Base-by-base conservation (phyloP, 192 early-diverging fungal species). In the Entomortierella chlamydospora region DNA sequence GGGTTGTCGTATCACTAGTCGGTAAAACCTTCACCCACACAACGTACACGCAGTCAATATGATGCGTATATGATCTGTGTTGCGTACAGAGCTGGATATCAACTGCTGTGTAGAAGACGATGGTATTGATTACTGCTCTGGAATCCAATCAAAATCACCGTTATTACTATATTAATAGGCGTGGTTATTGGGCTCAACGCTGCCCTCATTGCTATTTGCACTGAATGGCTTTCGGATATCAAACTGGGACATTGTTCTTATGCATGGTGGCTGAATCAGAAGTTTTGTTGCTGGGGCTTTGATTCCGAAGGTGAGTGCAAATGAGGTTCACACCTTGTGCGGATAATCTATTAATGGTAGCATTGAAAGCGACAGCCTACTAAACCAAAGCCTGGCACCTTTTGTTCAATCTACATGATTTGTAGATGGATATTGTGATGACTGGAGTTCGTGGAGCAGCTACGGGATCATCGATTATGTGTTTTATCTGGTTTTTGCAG, bases 241-340 rank as follows among this genome's bases (percentile, higher is more conserved):
- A 93, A 95, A 71, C 65, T 94, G 20, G 97, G 97, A 1, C 92
- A 93, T 71, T 97, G 97, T 69, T 80, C 81, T 28, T 83, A 70
- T 25, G 92, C 88, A 0, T 96, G 96, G 95, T 97, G 96, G 90
- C 74, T 98, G 25, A 94, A 94, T 72, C 91, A 93, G 70, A 93
- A 93, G 78, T 96, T 97, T 72, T 99, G 97, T 83, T 99, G 97
- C 81, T 95, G 92, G 93, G 88, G 89, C 42, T 79, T 91, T 34
- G 83, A 89, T 61, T 68, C 85, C 61, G 79, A 85, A 76, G 88
- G 91, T 90, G 72, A 59, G n/a, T n/a, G n/a, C n/a, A n/a, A n/a
- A n/a, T n/a, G n/a, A n/a, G n/a, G 64, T 49, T 30, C 34, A 37
- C 10, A 37, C 34, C 4, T 37, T 37, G 10, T 10, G 4, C 34